Evolutionary conservation across 257 asterid species (phyloP).

Genomic region (Penstemon eatonii): DNA sequence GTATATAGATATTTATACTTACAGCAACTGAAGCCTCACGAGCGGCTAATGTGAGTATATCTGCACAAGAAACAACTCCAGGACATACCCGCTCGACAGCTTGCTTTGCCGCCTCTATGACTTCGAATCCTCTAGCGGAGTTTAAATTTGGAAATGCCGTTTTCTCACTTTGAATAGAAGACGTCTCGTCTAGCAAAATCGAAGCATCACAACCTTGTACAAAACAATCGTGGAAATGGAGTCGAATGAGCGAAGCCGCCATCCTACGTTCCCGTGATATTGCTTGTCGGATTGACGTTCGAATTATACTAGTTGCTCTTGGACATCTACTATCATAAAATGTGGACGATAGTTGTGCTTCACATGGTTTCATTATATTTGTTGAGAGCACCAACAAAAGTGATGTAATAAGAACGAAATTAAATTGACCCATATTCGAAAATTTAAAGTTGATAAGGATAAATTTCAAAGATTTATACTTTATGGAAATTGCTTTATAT

Average conservation of each 20-base stretch:
- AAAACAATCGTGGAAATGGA: constrained; percentile 18
- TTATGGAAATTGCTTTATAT: too few species aligned
- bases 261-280: constrained; percentile 12
- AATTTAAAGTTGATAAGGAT: too few species aligned
- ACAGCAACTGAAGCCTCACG: too few species aligned
- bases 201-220: constrained; percentile 32
- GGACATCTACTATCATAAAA: constrained; percentile 17
- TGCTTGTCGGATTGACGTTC: neutral
- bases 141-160: neutral
- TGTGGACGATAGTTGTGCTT: constrained; percentile 16
- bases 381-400: too few species aligned
- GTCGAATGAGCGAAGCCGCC: constrained; percentile 15
- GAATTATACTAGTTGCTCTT: constrained; percentile 6
- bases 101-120: too few species aligned
- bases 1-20: too few species aligned
- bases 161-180: constrained; percentile 28
- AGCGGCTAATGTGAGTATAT: too few species aligned
- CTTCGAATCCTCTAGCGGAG: constrained; percentile 27
- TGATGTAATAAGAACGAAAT: too few species aligned
- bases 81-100: constrained; percentile 2
- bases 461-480: too few species aligned
- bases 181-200: constrained; percentile 24
- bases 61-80: too few species aligned
- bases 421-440: too few species aligned
- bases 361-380: neutral